Evolutionary conservation across 768 basidiomycete genomes (phyloP).

Genomic region (Amanita thiersii): DNA sequence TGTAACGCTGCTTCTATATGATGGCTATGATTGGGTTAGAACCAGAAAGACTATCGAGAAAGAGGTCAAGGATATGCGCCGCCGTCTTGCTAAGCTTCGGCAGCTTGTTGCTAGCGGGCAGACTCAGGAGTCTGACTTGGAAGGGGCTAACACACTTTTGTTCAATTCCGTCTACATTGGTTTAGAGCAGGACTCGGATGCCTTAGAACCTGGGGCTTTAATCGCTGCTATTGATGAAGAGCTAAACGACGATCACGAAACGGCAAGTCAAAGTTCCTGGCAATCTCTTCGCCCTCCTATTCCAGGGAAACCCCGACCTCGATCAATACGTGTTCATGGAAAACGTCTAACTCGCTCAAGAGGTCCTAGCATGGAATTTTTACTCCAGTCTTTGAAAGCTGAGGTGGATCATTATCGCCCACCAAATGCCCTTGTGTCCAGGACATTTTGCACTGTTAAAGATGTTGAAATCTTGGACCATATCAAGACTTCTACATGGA

Average conservation of each 20-base stretch:
- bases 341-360: slow-evolving; percentile 67
- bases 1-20: slow-evolving; percentile 69
- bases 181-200: slow-evolving; percentile 68
- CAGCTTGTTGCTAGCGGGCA: slow-evolving; percentile 92
- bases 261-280: slow-evolving; percentile 81
- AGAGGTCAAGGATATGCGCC: slow-evolving; percentile 81
- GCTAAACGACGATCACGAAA: slow-evolving; percentile 68
- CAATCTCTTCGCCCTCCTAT: slow-evolving; percentile 63
- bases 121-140: slow-evolving; percentile 66
- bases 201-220: slow-evolving; percentile 66
- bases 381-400: slow-evolving; percentile 51
- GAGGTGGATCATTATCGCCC: slow-evolving; percentile 62
- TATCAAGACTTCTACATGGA: slow-evolving; percentile 98
- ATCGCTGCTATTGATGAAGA: slow-evolving; percentile 93
- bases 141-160: slow-evolving; percentile 66
- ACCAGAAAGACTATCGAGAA: slow-evolving; percentile 86
- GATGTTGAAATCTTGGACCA: slow-evolving; percentile 92
- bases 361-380: slow-evolving; percentile 78
- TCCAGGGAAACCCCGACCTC: slow-evolving; percentile 32
- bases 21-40: slow-evolving; percentile 89
- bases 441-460: slow-evolving; percentile 57
- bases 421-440: slow-evolving; percentile 49
- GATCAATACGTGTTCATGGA: slow-evolving; percentile 36
- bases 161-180: slow-evolving; percentile 96
- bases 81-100: slow-evolving; percentile 78